These are phyloP conservation scores for Allium sativum DNA, from an alignment of 106 monocot species.

Conservation along the genomic window DNA sequence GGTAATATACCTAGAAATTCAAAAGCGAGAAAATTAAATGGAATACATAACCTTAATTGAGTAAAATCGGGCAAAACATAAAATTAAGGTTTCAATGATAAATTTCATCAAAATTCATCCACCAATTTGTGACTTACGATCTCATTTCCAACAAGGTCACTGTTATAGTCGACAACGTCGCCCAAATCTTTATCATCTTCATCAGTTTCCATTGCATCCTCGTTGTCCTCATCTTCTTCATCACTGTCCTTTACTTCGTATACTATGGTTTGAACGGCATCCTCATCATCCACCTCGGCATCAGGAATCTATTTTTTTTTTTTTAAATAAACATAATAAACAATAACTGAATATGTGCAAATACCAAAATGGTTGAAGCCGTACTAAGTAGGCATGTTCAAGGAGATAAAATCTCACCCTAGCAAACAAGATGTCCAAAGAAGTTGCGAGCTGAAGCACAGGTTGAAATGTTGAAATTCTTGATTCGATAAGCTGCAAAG, in stretches of 20 bases:
- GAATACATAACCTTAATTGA: too few species aligned
- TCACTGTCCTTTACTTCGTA: constrained; percentile 63
- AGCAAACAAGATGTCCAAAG: constrained; percentile 2
- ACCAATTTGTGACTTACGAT: constrained; percentile 43
- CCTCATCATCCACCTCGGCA: constrained; percentile 36
- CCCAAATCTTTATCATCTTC: constrained; percentile 30
- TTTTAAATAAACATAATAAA: neutral
- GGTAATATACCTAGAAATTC: too few species aligned
- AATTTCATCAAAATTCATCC: neutral
- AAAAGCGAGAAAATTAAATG: too few species aligned
- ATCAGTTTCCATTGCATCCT: constrained; percentile 35
- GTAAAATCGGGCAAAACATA: too few species aligned
- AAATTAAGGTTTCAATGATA: too few species aligned
- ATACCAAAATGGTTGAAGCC: neutral
- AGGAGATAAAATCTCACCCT: neutral
- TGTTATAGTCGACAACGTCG: constrained; percentile 27
- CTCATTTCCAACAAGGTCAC: constrained; percentile 56
- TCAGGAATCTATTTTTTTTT: constrained; percentile 25
- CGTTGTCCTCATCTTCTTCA: constrained; percentile 40
- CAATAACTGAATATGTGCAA: neutral
- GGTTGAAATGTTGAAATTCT: constrained; percentile 5
- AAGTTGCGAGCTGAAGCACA: constrained; percentile 5
- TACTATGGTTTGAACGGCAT: neutral
- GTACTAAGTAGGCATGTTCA: too few species aligned
- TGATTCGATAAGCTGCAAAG: constrained; percentile 5